Base-by-base conservation (phyloP, 495 filamentous ascomycete species). In the Penicillium lividum region DNA sequence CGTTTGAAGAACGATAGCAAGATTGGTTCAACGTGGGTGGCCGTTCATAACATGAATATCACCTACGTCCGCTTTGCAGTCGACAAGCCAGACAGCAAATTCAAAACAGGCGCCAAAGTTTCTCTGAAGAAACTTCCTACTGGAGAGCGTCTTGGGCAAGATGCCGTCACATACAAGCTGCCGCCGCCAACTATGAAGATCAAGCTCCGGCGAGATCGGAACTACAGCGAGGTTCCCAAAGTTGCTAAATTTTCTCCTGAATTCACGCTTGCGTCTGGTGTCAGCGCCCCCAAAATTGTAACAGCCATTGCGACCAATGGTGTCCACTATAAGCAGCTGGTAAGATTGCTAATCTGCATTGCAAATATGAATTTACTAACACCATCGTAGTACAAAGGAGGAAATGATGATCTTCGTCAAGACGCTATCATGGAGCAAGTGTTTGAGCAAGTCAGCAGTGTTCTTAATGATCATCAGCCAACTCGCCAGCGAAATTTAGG, bases 361-460 rank as follows among this genome's bases (percentile, higher is more conserved):
- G 0, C 6, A 11, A 9, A 3, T 9, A 16, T 36, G 7, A 40
- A 36, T 22, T 29, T 16, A 30, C 51, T 53, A 53, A 55, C 9
- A 38, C 25, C 6, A 18, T 18, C 40, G 56, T 65, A 89, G 86
- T 87, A 94, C 68, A 99, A 99, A 76, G 89, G 90, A 64, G 91
- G 93, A 29, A 92, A 90, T 60, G 93, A 98, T 70, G 94, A 98
- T 66, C 82, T 99, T 11, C 89, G 94, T n/a, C 94, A 99, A 75
- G 94, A 99, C 67, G 91, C 94, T 16, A 99, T 99, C 75, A 99
- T 99, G 95, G 95, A 98, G 70, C 94, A 99, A 74, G 94, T 99
- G 31, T 99, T 98, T 73, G 91, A 90, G 49, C 90, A 96, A 81
- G 94, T 97, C 30, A 96, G 89, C 65, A 87, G 88, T 54, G 86